Evolutionary conservation across 2,329 filamentous ascomycete genomes (phyloP), one percentile per base, ranked within the genome.

Genomic region (Graphium sp.): DNA sequence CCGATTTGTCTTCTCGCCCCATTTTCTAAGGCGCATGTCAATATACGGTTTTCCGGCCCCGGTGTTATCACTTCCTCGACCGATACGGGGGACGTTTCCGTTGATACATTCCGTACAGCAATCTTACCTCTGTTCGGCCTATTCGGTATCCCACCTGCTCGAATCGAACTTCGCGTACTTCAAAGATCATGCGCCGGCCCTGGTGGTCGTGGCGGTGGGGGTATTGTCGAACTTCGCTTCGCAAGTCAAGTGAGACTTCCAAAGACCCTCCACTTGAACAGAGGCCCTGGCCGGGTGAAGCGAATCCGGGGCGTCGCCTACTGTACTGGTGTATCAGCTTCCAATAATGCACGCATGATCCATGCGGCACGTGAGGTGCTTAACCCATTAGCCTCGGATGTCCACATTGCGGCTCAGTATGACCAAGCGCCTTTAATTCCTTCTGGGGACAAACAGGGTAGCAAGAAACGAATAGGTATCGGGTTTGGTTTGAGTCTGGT

Each of bases 271-370:
- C 89, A 98, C 52, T 55, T 94, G 31, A 66, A 76, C 48, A 65
- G 91, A 41, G 79, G 71, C 37, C 73, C 85, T 0, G 89, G 89
- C 6, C 65, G 81, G 32, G 77, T 98, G 43, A 87, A 84, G 64
- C 73, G 74, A 40, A 79, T 98, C 39, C 68, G 87, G 32, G 89
- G 89, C 34, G 89, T 98, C 24, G 85, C 89, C 26, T 98, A 95
- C 53, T 79, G 80, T 31, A 84, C 82, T 1, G 89, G 91, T 26
- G 85, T 95, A 1, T 80, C 81, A 8, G 87, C 81, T 0, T 84
- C 78, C 28, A 94, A 94, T 50, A 98, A 95, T 48, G 81, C 78
- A 36, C 68, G 89, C 37, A 91, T 94, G 80, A 98, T 95, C 44
- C 81, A 93, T 44, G 71, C 78, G 3, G 84, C 85, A 8, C 66